Percentiles rank a stretch among this genome's conserved stretches.
Conservation (phyloP, 1,284 basidiomycete species). For the Baeospora myosura region DNA sequence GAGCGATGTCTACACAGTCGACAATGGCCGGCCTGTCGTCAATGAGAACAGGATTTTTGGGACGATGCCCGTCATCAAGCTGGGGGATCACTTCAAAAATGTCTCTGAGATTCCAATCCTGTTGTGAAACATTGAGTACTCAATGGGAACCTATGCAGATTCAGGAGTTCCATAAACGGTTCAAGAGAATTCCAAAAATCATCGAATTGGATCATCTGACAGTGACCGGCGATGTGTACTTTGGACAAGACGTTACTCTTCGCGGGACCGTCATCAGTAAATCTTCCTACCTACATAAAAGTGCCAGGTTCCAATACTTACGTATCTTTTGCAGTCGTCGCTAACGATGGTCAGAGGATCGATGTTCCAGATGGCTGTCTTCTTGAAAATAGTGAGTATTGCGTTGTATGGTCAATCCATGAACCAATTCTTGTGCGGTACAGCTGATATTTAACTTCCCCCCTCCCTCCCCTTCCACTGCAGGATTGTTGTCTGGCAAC, state of each 20-base stretch:
- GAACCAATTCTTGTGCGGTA: neutral
- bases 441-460: neutral
- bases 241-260: slow-evolving; percentile 88
- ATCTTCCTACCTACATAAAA: slow-evolving; percentile 12
- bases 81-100: slow-evolving; percentile 88
- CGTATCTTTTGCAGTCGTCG: slow-evolving; percentile 38
- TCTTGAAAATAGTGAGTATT: slow-evolving; percentile 76
- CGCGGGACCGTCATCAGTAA: slow-evolving; percentile 79
- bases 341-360: slow-evolving; percentile 91
- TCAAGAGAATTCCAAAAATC: slow-evolving; percentile 95
- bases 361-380: slow-evolving; percentile 94
- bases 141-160: slow-evolving; percentile 53
- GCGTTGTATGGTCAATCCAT: no score
- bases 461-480: neutral
- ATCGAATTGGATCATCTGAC: slow-evolving; percentile 95
- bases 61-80: slow-evolving; percentile 95
- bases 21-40: slow-evolving; percentile 91
- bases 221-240: slow-evolving; percentile 71
- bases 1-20: slow-evolving; percentile 90
- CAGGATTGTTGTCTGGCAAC: slow-evolving; percentile 38
- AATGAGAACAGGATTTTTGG: slow-evolving; percentile 86
- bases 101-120: slow-evolving; percentile 18
- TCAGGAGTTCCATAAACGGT: slow-evolving; percentile 93
- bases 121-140: neutral
- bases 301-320: slow-evolving; percentile 7